Base-by-base conservation (phyloP, 2,329 filamentous ascomycete species). In the Aureobasidium pullulans region DNA sequence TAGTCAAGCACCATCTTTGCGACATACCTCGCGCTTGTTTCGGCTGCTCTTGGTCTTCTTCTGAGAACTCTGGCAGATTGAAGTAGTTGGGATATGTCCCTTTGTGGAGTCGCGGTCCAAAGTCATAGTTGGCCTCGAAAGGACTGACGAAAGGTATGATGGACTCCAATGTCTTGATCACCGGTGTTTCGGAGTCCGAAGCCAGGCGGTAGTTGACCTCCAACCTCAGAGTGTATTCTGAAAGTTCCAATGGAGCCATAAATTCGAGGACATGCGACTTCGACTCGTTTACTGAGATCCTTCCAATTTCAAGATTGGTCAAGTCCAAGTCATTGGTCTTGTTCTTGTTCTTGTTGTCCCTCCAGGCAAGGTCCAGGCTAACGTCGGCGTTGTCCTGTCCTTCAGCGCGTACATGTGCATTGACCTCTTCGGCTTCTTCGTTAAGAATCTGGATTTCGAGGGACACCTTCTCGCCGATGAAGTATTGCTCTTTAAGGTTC, bases 1-100 rank as follows among this genome's bases (percentile, higher is more conserved):
- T 88, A 42, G 85, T 81, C 29, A 97, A 79, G 57, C 83, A 84
- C 90, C 93, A 97, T 67, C 82, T 84, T 68, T 97, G 93, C 5
- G 83, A 79, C 13, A 97, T 77, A 0, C 93, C 93, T 19, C 34
- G 34, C 32, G 54, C 37, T 43, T 46, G 43, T 19, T 48, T 47
- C n/a, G 42, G 9, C 23, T 59, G 46, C 10, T 50, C 37, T 2
- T 53, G 31, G 6, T 50, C 16, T 60, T 77, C 75, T 32, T 66
- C 64, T 19, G 68, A 63, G 3, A 69, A 68, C 3, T 71, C 66
- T 15, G 73, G 59, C 10, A 82, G 76, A 56, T 85, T 80, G 72
- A 97, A 99, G 66, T 95, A 85, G 70, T 87, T 91, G 1, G 94
- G 92, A 93, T 94, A 99, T 2, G 84, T 79, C 50, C 88, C 86